Evolutionary conservation across 345 rosid species (phyloP), one percentile per base, ranked within the genome.

Genomic region (Moringa oleifera): DNA sequence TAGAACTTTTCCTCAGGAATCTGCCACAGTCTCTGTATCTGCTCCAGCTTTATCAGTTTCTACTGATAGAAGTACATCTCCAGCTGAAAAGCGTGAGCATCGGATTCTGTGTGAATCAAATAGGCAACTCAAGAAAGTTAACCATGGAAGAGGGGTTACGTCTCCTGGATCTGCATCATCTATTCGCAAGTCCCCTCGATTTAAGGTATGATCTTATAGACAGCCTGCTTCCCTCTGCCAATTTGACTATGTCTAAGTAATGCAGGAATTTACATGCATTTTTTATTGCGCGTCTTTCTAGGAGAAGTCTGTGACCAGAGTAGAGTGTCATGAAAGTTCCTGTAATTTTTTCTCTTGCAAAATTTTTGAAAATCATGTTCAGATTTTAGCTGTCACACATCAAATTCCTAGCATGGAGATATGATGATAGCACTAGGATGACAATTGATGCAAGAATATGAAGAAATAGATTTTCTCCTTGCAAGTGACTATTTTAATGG

Each of bases 31-130:
- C 57, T 77, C 89, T 65, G 56, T 68, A 55, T 88, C 90, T 67
- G 96, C 89, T 63, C 95, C 96, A 49, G 74, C 47, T 62, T 24
- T 68, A 22, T 83, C 99, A 66, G 64, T 72, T 65, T 80, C 88
- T 55, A 79, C 80, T 53, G 85, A 82, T 21, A 70, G 61, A 70
- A 79, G 75, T 69, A 91, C 76, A 68, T 75, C 84, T 74, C 75
- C 90, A 55, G 67, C 62, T 28, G 77, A 61, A 73, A 77, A 62
- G 70, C 69, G 72, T 65, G 62, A 74, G 51, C 64, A 73, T 68
- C 64, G 67, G 62, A 53, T 69, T 64, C 75, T 68, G 24, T 61
- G 63, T 58, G 77, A 77, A 67, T 73, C 59, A 51, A 71, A 62
- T 31, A 62, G 56, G 55, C 73, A 70, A 55, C 46, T 62, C 13